Percentiles rank a stretch among this genome's conserved stretches.
These are phyloP conservation scores for Ustilago xerochloae DNA, from an alignment of 1,284 basidiomycete species.

Conservation along the genomic window DNA sequence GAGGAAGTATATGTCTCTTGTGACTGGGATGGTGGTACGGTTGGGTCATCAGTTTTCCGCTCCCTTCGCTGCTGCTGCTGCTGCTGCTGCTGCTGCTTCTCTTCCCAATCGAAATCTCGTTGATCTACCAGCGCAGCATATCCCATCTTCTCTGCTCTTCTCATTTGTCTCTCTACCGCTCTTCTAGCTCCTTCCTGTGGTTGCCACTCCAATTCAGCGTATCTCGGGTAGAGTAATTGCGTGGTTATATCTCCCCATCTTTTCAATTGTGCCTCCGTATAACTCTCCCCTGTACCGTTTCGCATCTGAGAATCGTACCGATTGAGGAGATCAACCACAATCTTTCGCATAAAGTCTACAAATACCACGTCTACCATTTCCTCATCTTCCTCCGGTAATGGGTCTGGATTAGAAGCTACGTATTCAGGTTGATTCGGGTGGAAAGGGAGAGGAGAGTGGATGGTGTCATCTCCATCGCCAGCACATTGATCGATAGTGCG, in stretches of 20 bases:
- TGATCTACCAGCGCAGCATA: constrained; percentile 19
- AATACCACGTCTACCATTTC: constrained; percentile 54
- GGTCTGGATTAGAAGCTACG: constrained; percentile 53
- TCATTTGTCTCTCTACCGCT: constrained; percentile 25
- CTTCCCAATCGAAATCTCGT: constrained; percentile 5
- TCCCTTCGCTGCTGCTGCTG: not conserved
- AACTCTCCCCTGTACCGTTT: constrained; percentile 25
- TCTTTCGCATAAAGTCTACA: constrained; percentile 39
- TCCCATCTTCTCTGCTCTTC: constrained; percentile 45
- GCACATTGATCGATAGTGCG: constrained; percentile 62
- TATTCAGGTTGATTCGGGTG: constrained; percentile 60
- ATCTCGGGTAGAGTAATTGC: constrained; percentile 60
- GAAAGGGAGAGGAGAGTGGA: constrained; percentile 54
- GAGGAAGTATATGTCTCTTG: not conserved
- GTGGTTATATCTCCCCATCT: constrained; percentile 61
- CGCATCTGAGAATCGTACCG: constrained; percentile 29
- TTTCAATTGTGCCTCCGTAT: constrained; percentile 38
- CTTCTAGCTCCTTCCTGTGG: constrained; percentile 24
- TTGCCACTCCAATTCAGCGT: constrained; percentile 55
- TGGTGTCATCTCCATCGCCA: constrained; percentile 61
- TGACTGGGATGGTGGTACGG: not conserved
- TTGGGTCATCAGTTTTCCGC: not conserved
- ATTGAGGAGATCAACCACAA: constrained; percentile 44
- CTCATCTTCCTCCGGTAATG: constrained; percentile 29
- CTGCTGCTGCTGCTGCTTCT: constrained; percentile 8